Conservation (phyloP, 1,284 basidiomycete genomes). For the Melampsora abietis-canadensis region DNA sequence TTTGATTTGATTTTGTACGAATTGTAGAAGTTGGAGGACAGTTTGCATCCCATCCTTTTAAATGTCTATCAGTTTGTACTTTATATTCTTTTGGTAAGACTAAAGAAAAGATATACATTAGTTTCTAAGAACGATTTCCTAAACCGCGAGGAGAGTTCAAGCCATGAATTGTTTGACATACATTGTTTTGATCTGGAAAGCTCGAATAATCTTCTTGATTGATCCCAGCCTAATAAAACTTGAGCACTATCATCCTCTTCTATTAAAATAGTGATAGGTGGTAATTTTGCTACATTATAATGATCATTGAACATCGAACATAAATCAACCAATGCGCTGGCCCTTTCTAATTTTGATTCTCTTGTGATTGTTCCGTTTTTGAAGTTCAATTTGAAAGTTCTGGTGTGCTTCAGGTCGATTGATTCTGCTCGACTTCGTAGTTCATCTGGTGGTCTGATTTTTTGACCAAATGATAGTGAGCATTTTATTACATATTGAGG, state of each 20-base stretch:
- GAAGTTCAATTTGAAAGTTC: neutral
- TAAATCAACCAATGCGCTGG: slow-evolving; percentile 1
- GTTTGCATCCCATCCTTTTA: slow-evolving; percentile 39
- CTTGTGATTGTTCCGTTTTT: neutral
- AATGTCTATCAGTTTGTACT: neutral
- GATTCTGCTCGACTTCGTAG: neutral
- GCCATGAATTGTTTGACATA: neutral
- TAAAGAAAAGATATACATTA: neutral
- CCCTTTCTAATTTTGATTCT: neutral
- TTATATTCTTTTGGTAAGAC: slow-evolving; percentile 7
- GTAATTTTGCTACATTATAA: neutral
- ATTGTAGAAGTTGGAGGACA: slow-evolving; percentile 24
- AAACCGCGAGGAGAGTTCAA: too few species aligned
- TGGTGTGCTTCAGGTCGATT: neutral
- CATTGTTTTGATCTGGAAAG: neutral
- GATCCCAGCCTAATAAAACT: slow-evolving; percentile 7
- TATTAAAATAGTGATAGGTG: neutral
- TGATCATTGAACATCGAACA: neutral
- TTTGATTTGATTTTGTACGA: neutral
- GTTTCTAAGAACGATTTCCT: too few species aligned
- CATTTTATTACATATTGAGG: neutral
- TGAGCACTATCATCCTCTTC: slow-evolving; percentile 6
- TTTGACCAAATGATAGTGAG: neutral
- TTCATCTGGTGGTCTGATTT: slow-evolving; percentile 8
- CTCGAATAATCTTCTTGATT: neutral